Evolutionary conservation across 371 early-diverging fungal species (phyloP).

Genomic region (Nematocida sp.): DNA sequence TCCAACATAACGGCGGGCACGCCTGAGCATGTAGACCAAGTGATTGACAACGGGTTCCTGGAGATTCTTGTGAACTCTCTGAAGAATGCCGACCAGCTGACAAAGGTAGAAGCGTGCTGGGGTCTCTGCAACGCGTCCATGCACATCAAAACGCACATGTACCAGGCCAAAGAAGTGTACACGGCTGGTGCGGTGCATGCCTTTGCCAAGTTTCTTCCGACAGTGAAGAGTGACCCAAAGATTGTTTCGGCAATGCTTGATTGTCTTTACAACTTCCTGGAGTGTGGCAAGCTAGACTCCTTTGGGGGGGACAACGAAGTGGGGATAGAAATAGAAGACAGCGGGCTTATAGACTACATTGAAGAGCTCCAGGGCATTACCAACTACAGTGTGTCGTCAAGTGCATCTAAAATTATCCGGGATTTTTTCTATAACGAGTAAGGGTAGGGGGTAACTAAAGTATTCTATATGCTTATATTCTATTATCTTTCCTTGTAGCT

Average conservation of each 20-base stretch:
- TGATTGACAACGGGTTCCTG: slow-evolving; percentile 84
- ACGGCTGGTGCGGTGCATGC: slow-evolving; percentile 81
- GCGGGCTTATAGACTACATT: slow-evolving; percentile 50
- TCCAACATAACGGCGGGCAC: slow-evolving; percentile 99
- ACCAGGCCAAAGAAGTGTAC: slow-evolving; percentile 70
- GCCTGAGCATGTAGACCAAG: slow-evolving; percentile 77
- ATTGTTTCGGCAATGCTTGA: slow-evolving; percentile 84
- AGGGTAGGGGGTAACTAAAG: too few relatives aligned
- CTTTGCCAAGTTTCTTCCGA: slow-evolving; percentile 75
- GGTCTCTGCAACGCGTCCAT: slow-evolving; percentile 76
- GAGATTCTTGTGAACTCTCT: slow-evolving; percentile 81
- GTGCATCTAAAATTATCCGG: slow-evolving; percentile 60
- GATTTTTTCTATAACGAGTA: slow-evolving; percentile 58
- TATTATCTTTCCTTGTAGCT: too few relatives aligned
- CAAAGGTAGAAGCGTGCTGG: slow-evolving; percentile 98
- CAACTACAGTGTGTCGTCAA: slow-evolving; percentile 36
- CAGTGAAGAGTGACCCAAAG: slow-evolving; percentile 69
- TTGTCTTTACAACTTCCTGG: slow-evolving; percentile 86
- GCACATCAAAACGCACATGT: slow-evolving; percentile 31
- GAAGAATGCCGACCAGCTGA: slow-evolving; percentile 80
- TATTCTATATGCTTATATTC: too few relatives aligned
- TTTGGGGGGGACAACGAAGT: slow-evolving; percentile 65
- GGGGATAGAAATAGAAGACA: slow-evolving; percentile 51
- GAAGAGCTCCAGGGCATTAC: slow-evolving; percentile 60
- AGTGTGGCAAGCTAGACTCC: slow-evolving; percentile 72